A percentile compares a stretch with the other conserved stretches of the same genome.
phyloP scores from a whole-genome alignment of 306 rosid species.

The Ormosia semicastrata region DNA sequence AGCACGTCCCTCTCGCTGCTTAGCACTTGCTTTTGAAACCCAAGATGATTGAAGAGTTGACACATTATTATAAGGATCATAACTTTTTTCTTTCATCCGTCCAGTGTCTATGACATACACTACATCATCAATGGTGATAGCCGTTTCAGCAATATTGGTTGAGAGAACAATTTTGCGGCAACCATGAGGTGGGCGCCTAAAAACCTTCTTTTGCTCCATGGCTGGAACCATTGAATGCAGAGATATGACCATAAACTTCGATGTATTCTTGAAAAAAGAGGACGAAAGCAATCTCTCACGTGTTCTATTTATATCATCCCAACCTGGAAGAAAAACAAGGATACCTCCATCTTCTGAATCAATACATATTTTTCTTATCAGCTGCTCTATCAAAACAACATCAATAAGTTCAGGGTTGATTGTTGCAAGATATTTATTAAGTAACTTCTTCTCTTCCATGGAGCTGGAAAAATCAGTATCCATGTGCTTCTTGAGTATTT shows the following conservation, averaged over 20 bases:
- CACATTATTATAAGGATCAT: slow-evolving; percentile 84
- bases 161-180: slow-evolving; percentile 93
- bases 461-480: slow-evolving; percentile 50
- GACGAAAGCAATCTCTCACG: slow-evolving; percentile 58
- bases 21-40: slow-evolving; percentile 97
- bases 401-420: slow-evolving; percentile 72
- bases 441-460: slow-evolving; percentile 40
- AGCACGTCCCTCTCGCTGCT: slow-evolving; percentile 95
- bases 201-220: slow-evolving; percentile 76
- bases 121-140: slow-evolving; percentile 91
- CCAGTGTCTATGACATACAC: slow-evolving; percentile 92
- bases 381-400: slow-evolving; percentile 63
- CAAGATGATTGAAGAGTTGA: slow-evolving; percentile 93
- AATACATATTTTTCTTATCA: slow-evolving; percentile 67
- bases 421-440: slow-evolving; percentile 57
- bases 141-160: slow-evolving; percentile 95
- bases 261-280: slow-evolving; percentile 53
- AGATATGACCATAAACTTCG: slow-evolving; percentile 53
- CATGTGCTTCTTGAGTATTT: slow-evolving; percentile 54
- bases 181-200: slow-evolving; percentile 56
- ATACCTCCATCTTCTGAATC: slow-evolving; percentile 88
- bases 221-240: slow-evolving; percentile 92
- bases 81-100: slow-evolving; percentile 86
- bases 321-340: slow-evolving; percentile 94
- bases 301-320: slow-evolving; percentile 90